phyloP scores from a whole-genome alignment of 2,329 filamentous ascomycete genomes.

The Beauveria caledonica region DNA sequence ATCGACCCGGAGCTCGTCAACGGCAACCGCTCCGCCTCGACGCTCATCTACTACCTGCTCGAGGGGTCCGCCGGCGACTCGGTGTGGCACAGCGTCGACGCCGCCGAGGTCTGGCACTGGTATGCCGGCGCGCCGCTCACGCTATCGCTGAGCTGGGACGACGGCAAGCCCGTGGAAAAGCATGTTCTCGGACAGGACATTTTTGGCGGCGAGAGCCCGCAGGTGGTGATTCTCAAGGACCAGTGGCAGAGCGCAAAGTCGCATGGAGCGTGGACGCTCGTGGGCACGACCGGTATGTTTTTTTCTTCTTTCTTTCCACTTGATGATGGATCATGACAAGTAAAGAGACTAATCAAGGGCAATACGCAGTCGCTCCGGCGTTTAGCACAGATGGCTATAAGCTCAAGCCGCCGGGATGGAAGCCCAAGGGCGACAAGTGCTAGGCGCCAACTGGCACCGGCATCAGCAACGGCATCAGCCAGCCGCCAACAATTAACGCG shows the following conservation, averaged over 20 bases:
- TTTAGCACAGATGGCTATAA: slow-evolving; percentile 6
- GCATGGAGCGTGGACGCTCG: slow-evolving; percentile 38
- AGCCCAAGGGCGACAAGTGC: neutral
- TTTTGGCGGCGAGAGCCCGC: slow-evolving; percentile 32
- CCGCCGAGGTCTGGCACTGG: slow-evolving; percentile 44
- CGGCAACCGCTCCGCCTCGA: slow-evolving; percentile 31
- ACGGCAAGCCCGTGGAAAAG: slow-evolving; percentile 23
- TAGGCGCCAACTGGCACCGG: neutral
- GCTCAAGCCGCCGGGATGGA: slow-evolving; percentile 6
- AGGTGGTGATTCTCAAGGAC: slow-evolving; percentile 31
- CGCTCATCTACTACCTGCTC: slow-evolving; percentile 45
- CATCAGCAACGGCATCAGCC: neutral
- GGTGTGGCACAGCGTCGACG: slow-evolving; percentile 43
- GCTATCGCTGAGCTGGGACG: slow-evolving; percentile 34
- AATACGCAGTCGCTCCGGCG: slow-evolving; percentile 6
- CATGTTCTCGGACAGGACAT: slow-evolving; percentile 33
- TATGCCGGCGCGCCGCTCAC: slow-evolving; percentile 43
- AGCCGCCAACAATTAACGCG: no score
- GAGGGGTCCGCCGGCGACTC: slow-evolving; percentile 34
- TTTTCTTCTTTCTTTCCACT: neutral
- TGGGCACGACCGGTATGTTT: slow-evolving; percentile 24
- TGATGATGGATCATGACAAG: no score
- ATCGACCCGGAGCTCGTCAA: slow-evolving; percentile 17
- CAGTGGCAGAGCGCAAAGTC: slow-evolving; percentile 40
- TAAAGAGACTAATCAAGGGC: neutral